Evolutionary conservation across 2,329 filamentous ascomycete species (phyloP).

Genomic region (Ceratocystis cubensis): DNA sequence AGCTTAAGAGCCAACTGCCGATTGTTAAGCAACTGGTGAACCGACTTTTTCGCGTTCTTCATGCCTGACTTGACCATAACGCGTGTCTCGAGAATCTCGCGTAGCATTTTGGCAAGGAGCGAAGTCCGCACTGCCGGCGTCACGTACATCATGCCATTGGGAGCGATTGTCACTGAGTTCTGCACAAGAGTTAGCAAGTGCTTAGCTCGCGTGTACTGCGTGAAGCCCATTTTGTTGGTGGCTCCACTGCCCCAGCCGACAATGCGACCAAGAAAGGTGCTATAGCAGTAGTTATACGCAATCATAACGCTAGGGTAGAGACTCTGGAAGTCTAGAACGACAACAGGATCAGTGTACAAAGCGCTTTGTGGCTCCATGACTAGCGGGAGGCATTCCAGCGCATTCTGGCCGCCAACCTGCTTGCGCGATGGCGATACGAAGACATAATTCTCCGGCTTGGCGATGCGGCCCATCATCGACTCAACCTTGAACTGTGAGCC

Average conservation of each 20-base stretch:
- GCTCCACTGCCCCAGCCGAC: constrained; percentile 59
- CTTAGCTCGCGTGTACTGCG: constrained; percentile 58
- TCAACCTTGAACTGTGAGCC: constrained; percentile 98
- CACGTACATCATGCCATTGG: constrained; percentile 93
- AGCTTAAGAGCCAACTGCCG: constrained; percentile 87
- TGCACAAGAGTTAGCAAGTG: constrained; percentile 44
- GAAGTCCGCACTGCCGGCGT: constrained; percentile 79
- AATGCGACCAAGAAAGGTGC: constrained; percentile 81
- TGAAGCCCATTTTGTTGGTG: constrained; percentile 65
- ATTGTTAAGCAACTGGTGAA: constrained; percentile 79
- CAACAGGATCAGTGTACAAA: constrained; percentile 78
- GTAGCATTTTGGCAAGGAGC: constrained; percentile 87
- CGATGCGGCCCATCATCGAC: constrained; percentile 96
- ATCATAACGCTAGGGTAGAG: constrained; percentile 98
- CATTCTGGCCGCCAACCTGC: constrained; percentile 88
- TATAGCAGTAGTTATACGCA: constrained; percentile 98
- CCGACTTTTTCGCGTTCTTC: constrained; percentile 28
- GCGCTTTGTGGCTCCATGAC: constrained; percentile 96
- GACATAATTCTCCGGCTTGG: constrained; percentile 90
- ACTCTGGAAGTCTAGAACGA: constrained; percentile 93
- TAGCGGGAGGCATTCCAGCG: constrained; percentile 81
- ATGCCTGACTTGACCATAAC: constrained; percentile 98
- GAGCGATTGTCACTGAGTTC: constrained; percentile 74
- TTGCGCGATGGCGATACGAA: constrained; percentile 80
- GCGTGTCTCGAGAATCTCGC: constrained; percentile 86